Base-by-base conservation (phyloP, 2,329 filamentous ascomycete species). In the Dryadomyces quercivorus region DNA sequence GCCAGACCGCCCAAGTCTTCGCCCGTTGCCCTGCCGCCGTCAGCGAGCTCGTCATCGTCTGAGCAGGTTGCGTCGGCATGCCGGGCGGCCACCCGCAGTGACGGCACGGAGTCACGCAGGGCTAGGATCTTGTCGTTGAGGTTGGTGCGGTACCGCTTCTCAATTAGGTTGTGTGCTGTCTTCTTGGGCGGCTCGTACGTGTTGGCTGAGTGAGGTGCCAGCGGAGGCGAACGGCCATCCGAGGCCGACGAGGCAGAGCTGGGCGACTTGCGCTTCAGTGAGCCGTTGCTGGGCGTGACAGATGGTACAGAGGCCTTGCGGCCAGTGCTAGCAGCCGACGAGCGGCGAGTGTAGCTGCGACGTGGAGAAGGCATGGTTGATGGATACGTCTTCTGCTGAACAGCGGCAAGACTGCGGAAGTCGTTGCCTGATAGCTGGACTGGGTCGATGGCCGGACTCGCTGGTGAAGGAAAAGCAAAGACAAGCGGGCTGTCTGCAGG, bases 91-190 rank as follows among this genome's bases (percentile, higher is more conserved):
- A 78, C 63, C 31, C 78, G 72, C 49, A 82, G 67, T 2, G 74
- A 68, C 53, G 70, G 69, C 1, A 92, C 85, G 51, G 84, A 84
- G 63, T 90, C 85, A 58, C 85, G 76, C 47, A 91, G 71, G 52
- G 85, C 84, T 18, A 85, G 77, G 62, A 92, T 91, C 70, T 90
- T 91, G 64, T 90, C 86, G 65, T 91, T 91, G 56, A 92, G 74
- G 63, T 92, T 92, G 52, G 84, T 88, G 60, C 87, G 82, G 68
- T 91, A 92, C 55, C 87, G 75, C 71, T 91, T 91, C 69, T 92
- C 87, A 60, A 91, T 89, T 69, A 91, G 86, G 69, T 90, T 91
- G 70, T 92, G 87, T 9, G 86, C 85, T 36, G 85, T 86, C 72
- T 90, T 91, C 72, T 88, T 90, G 22, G 63, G 66, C 22, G 61